Evolutionary conservation across 2,329 filamentous ascomycete species (phyloP).

Genomic region (Cyphellophora europaea): DNA sequence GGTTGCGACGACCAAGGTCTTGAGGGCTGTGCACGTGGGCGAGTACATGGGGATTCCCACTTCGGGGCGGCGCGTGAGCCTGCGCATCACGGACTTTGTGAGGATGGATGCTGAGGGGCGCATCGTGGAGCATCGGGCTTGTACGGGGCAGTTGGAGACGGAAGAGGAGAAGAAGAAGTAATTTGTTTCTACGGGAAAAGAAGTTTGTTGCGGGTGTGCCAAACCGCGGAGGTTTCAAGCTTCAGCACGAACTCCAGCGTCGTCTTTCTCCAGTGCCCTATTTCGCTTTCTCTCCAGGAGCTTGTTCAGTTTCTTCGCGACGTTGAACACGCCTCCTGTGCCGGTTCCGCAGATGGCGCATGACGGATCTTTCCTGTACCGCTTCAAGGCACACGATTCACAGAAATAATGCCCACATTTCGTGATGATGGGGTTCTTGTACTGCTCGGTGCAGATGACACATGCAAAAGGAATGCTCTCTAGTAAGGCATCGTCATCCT

Average conservation of each 20-base stretch:
- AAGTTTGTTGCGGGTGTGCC: too few relatives aligned
- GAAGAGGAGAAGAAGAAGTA: too few relatives aligned
- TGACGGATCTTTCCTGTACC: conserved; percentile 77
- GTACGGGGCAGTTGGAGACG: background rate
- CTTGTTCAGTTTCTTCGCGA: conserved; percentile 72
- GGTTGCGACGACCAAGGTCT: background rate
- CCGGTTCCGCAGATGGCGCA: conserved; percentile 80
- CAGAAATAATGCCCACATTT: conserved; percentile 96
- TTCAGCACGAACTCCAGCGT: too few relatives aligned
- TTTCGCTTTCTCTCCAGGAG: conserved; percentile 60
- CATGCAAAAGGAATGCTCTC: conserved; percentile 85
- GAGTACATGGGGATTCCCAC: background rate
- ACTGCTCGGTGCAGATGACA: conserved; percentile 71
- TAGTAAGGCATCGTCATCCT: conserved; percentile 39
- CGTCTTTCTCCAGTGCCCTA: conserved; percentile 42
- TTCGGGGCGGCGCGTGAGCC: background rate
- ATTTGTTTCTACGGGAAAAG: too few relatives aligned
- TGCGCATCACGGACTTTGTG: background rate
- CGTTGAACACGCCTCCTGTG: conserved; percentile 84
- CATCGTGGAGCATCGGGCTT: background rate
- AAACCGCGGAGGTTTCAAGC: too few relatives aligned
- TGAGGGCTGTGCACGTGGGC: background rate
- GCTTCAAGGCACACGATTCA: conserved; percentile 73
- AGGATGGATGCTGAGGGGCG: background rate
- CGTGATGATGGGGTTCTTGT: conserved; percentile 73